phyloP scores from a whole-genome alignment of 1,139 yeast species.

The Pneumocystis murina region DNA sequence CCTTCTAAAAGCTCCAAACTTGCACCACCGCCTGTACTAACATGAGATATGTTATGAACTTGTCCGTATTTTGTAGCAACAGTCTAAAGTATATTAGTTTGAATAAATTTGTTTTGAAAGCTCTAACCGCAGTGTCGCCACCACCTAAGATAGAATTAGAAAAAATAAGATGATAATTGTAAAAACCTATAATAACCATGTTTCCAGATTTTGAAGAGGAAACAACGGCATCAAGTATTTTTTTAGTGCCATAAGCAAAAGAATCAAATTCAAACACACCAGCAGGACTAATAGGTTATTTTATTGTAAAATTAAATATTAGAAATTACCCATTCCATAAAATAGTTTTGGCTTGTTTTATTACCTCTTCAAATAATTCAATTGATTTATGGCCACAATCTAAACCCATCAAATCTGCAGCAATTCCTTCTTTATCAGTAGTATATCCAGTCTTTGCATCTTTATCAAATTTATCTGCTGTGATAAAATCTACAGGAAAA shows the following conservation, averaged over 20 bases:
- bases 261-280: constrained; percentile 94
- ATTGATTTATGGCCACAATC: constrained; percentile 84
- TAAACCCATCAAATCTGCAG: constrained; percentile 87
- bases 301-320: neutral
- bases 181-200: constrained; percentile 61
- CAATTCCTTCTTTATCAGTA: constrained; percentile 74
- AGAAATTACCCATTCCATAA: constrained; percentile 69
- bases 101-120: neutral
- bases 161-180: neutral
- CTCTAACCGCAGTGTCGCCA: neutral
- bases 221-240: constrained; percentile 74
- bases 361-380: constrained; percentile 59
- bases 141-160: neutral
- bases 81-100: constrained; percentile 22
- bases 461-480: constrained; percentile 83
- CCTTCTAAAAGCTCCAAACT: constrained; percentile 95
- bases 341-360: constrained; percentile 85
- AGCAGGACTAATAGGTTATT: constrained; percentile 41
- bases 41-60: constrained; percentile 87
- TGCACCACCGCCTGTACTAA: constrained; percentile 99
- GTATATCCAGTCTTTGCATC: constrained; percentile 75
- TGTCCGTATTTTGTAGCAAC: constrained; percentile 96
- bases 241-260: constrained; percentile 80
- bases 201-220: constrained; percentile 72
- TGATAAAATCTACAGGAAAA: constrained; percentile 83